Evolutionary conservation across 2,329 filamentous ascomycete species (phyloP).

Genomic region (Phaeoacremonium minimum): DNA sequence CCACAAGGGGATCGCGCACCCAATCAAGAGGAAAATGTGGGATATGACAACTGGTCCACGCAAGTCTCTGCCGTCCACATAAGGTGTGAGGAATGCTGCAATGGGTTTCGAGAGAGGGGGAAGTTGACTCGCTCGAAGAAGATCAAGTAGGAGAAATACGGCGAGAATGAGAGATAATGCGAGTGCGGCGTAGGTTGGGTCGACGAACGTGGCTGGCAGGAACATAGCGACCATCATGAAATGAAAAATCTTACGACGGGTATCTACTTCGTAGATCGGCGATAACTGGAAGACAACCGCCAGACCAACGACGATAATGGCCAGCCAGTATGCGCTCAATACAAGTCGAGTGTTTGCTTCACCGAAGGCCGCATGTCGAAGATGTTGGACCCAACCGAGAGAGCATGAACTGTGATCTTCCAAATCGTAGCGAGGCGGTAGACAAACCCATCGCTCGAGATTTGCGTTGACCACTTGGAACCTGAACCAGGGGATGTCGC

Average conservation of each 20-base stretch:
- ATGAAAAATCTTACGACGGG: constrained; percentile 93
- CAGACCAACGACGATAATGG: constrained; percentile 67
- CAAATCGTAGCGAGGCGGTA: constrained; percentile 46
- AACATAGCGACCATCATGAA: constrained; percentile 98
- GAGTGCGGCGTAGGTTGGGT: constrained; percentile 77
- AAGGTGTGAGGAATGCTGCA: constrained; percentile 82
- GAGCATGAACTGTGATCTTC: not conserved
- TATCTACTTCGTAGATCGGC: constrained; percentile 84
- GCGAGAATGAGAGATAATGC: constrained; percentile 76
- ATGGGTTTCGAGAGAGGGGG: constrained; percentile 85
- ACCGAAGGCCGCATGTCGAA: constrained; percentile 64
- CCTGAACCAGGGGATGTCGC: constrained; percentile 69
- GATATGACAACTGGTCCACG: constrained; percentile 92
- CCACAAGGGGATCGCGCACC: constrained; percentile 94
- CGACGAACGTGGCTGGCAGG: constrained; percentile 78
- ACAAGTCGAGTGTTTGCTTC: constrained; percentile 78
- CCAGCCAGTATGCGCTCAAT: constrained; percentile 68
- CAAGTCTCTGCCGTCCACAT: constrained; percentile 90
- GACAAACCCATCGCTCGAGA: constrained; percentile 69
- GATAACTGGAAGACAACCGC: constrained; percentile 71
- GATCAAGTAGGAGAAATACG: constrained; percentile 82
- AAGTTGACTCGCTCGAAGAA: constrained; percentile 85
- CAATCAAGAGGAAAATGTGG: constrained; percentile 92
- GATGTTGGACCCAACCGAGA: constrained; percentile 54
- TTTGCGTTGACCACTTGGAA: constrained; percentile 65